A percentile compares a stretch with the other conserved stretches of the same genome.
Evolutionary conservation across 768 basidiomycete genomes (phyloP).

Genomic region (Fistulinella prunicolor): DNA sequence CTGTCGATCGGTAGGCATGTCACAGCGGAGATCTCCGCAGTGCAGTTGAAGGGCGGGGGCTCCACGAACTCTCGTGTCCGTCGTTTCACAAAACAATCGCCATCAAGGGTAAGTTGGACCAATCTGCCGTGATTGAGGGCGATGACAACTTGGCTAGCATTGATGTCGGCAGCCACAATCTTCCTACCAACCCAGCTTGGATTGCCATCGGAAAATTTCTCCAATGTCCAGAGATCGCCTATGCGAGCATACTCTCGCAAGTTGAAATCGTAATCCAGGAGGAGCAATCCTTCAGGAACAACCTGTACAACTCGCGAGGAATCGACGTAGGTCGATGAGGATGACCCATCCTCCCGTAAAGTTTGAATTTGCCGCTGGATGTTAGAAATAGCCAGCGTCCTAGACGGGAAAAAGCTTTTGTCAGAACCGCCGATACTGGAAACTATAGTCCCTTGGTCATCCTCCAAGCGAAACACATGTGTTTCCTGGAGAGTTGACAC

Average conservation of each 20-base stretch:
- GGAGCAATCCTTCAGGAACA: conserved; percentile 50
- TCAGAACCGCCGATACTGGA: conserved; percentile 35
- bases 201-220: conserved; percentile 25
- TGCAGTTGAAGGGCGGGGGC: conserved; percentile 13
- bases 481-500: conserved; percentile 58
- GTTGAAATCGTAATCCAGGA: conserved; percentile 54
- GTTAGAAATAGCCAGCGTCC: conserved; percentile 66
- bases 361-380: conserved; percentile 35
- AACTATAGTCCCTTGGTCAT: conserved; percentile 13
- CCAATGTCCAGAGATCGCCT: conserved; percentile 39
- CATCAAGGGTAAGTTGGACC: conserved; percentile 47
- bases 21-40: conserved; percentile 65
- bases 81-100: conserved; percentile 34
- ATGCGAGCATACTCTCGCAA: conserved; percentile 42
- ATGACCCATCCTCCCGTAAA: conserved; percentile 2
- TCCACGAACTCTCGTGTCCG: conserved; percentile 25
- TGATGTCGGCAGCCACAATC: conserved; percentile 68
- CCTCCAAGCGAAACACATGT: conserved; percentile 50
- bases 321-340: conserved; percentile 35
- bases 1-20: conserved; percentile 58
- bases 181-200: conserved; percentile 34
- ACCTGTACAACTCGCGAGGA: conserved; percentile 72
- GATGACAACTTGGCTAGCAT: conserved; percentile 63
- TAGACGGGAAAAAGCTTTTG: conserved; percentile 47
- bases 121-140: conserved; percentile 56